A percentile compares a stretch with the other conserved stretches of the same genome.
phyloP scores from a whole-genome alignment of 2,329 filamentous ascomycete genomes.

The Periglandula ipomoeae region DNA sequence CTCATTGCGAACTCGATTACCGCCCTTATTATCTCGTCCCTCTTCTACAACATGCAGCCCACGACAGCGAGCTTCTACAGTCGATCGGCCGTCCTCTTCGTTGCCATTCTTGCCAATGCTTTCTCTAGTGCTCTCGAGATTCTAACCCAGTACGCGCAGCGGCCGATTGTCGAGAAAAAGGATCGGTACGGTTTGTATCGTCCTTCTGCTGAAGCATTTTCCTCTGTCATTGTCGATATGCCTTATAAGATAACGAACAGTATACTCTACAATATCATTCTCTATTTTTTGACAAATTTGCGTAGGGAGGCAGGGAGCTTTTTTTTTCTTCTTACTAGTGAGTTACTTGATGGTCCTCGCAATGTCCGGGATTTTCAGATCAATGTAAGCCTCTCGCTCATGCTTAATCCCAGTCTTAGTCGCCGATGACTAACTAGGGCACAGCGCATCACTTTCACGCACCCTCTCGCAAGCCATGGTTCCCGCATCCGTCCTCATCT shows the following conservation, averaged over 20 bases:
- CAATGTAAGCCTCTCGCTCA: too few relatives aligned
- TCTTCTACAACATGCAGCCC: constrained; percentile 45
- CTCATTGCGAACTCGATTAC: constrained; percentile 41
- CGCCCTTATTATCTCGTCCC: constrained; percentile 51
- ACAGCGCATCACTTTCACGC: too few relatives aligned
- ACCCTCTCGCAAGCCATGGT: constrained; percentile 53
- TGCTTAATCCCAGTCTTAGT: too few relatives aligned
- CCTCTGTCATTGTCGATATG: constrained; percentile 44
- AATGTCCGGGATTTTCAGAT: constrained; percentile 71
- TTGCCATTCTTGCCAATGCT: constrained; percentile 51
- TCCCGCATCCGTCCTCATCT: constrained; percentile 42
- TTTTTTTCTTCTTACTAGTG: constrained; percentile 72
- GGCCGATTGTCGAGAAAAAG: constrained; percentile 41
- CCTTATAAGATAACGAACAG: constrained; percentile 47
- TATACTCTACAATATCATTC: constrained; percentile 41
- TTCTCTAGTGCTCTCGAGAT: constrained; percentile 52
- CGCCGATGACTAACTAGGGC: too few relatives aligned
- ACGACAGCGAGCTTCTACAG: constrained; percentile 43
- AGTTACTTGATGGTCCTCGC: constrained; percentile 58
- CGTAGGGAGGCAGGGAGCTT: constrained; percentile 52
- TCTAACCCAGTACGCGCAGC: constrained; percentile 31
- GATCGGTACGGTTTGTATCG: constrained; percentile 41
- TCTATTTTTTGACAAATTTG: constrained; percentile 49
- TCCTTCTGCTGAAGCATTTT: constrained; percentile 42
- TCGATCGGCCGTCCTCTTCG: constrained; percentile 49